These are phyloP conservation scores for Stylosanthes scabra DNA, from an alignment of 331 rosid species.

Conservation along the genomic window DNA sequence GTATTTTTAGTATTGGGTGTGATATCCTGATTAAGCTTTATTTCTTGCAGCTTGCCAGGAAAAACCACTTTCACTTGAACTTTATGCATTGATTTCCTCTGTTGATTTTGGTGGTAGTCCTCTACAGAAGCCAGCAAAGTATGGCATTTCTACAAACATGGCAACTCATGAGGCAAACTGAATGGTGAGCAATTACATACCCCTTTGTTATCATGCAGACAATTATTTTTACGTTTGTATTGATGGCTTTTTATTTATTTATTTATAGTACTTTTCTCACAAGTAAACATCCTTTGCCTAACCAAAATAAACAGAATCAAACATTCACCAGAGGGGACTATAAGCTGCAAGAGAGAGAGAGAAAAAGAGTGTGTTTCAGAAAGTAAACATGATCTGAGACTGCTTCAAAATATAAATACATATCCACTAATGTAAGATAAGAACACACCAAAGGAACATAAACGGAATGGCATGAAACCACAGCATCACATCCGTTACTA, in stretches of 20 bases:
- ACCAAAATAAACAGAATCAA: neutral
- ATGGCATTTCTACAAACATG: neutral
- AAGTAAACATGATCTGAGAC: slow-evolving; percentile 38
- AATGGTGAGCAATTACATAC: slow-evolving; percentile 6
- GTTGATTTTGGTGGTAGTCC: neutral
- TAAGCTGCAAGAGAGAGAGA: slow-evolving; percentile 24
- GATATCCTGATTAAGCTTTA: neutral
- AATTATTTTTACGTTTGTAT: neutral
- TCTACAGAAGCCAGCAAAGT: too few species aligned
- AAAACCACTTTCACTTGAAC: neutral
- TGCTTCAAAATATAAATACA: slow-evolving; percentile 45
- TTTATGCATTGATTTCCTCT: neutral
- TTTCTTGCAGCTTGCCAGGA: too few species aligned
- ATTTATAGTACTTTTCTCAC: slow-evolving; percentile 2
- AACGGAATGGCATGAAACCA: slow-evolving; percentile 45
- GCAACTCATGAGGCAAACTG: neutral
- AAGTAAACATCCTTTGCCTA: neutral
- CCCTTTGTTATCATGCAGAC: neutral
- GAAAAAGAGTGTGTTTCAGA: slow-evolving; percentile 18
- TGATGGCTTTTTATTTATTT: slow-evolving; percentile 8
- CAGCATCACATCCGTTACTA: slow-evolving; percentile 44
- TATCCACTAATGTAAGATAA: slow-evolving; percentile 36
- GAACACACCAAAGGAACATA: slow-evolving; percentile 55
- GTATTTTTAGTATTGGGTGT: too few species aligned
- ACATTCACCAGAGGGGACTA: neutral